Base-by-base conservation (phyloP, 2,329 filamentous ascomycete species). In the Xylariaceae sp. region DNA sequence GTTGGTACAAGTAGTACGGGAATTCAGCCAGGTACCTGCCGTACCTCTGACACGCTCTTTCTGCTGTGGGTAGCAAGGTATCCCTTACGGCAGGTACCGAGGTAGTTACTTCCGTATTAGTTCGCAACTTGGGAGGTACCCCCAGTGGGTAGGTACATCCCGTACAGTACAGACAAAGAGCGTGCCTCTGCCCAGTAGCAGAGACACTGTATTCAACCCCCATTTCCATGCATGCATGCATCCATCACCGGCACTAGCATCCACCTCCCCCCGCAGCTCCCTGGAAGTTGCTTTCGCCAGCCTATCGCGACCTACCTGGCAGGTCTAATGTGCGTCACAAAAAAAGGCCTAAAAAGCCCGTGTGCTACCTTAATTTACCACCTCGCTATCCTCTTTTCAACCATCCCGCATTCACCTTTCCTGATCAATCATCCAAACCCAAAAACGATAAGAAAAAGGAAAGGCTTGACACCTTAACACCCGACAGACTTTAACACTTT, bases 341-440 rank as follows among this genome's bases (percentile, higher is more conserved):
- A 52, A 64, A 62, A 54, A 53, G 48, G 23, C 23, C 52, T 54
- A 73, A 68, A 68, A 66, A 74, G 73, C 71, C 73, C 73, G 73
- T 72, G 75, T 78, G 75, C 75, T 76, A 78, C 62, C 57, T 62
- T 62, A 64, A 62, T 61, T 51, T 62, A 64, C 76, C 72, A 77
- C 74, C 74, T 77, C 74, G 72, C 76, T 78, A 78, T 77, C 72
- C 76, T 78, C 75, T 77, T 78, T 78, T 78, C 75, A 77, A 73
- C 67, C 76, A 77, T 75, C 76, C 74, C 74, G 76, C 75, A 75
- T 73, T 76, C 71, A 73, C 76, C 73, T 74, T 78, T 73, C 76
- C 76, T 75, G 72, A 77, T 77, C 74, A 73, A 76, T 76, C 74
- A 65, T 71, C 68, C 71, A 66, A 64, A 72, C 67, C 67, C 66